Evolutionary conservation across 441 rosid species (phyloP).

Genomic region (Manihot esculenta): DNA sequence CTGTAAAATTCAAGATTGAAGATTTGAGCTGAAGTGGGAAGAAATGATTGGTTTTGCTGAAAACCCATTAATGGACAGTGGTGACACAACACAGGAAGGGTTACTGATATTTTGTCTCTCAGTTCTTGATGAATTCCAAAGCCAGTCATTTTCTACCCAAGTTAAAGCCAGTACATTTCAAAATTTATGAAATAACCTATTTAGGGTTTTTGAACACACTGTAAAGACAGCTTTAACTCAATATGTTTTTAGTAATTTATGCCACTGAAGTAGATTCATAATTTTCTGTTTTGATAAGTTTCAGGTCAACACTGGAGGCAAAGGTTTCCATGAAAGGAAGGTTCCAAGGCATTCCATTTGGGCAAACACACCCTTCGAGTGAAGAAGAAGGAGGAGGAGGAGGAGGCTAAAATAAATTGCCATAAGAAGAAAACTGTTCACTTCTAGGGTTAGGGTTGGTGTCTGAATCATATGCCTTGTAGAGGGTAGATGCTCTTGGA

Average conservation of each 20-base stretch:
- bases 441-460: constrained; percentile 25
- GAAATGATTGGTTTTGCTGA: constrained; percentile 16
- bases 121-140: constrained; percentile 13
- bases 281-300: constrained; percentile 35
- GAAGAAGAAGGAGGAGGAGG: constrained; percentile 17
- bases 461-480: constrained; percentile 28
- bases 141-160: constrained; percentile 27
- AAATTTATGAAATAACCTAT: constrained; percentile 39
- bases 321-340: constrained; percentile 69
- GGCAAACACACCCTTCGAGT: constrained; percentile 62
- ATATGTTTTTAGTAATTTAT: constrained; percentile 25
- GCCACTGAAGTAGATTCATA: constrained; percentile 38
- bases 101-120: neutral
- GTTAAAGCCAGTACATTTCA: constrained; percentile 36
- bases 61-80: neutral
- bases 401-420: neutral
- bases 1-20: neutral
- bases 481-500: constrained; percentile 46
- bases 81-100: neutral
- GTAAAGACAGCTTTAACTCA: constrained; percentile 15
- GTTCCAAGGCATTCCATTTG: constrained; percentile 69
- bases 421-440: constrained; percentile 15
- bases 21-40: constrained; percentile 2
- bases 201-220: constrained; percentile 27
- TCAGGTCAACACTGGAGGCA: constrained; percentile 67